Evolutionary conservation across 257 asterid species (phyloP).

Genomic region (Schizonepeta tenuifolia): DNA sequence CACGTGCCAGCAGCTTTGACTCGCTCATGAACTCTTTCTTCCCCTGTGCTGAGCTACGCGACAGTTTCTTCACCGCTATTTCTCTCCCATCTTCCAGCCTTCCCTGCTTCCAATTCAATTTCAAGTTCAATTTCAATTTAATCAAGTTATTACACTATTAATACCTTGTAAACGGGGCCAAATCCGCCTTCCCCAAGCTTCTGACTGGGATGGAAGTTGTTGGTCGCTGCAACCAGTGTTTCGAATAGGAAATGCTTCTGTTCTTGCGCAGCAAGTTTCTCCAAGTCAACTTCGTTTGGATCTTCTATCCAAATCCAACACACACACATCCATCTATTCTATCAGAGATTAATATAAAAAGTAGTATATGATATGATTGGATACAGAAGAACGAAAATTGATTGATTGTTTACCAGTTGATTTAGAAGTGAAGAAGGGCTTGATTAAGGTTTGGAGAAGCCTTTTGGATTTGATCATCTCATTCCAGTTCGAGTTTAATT

Average conservation of each 20-base stretch:
- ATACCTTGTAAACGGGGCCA: constrained; percentile 57
- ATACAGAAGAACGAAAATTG: too few relatives aligned
- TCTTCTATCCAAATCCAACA: constrained; percentile 38
- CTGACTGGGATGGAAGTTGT: constrained; percentile 32
- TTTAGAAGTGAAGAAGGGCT: constrained; percentile 46
- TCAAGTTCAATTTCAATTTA: too few relatives aligned
- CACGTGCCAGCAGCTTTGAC: constrained; percentile 76
- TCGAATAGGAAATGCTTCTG: constrained; percentile 66
- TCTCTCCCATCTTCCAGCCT: constrained; percentile 66
- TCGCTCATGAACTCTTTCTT: constrained; percentile 71
- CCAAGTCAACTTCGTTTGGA: constrained; percentile 62
- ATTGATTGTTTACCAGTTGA: constrained; percentile 28
- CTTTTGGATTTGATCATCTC: constrained; percentile 57
- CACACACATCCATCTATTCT: constrained; percentile 12
- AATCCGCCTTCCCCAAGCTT: constrained; percentile 55
- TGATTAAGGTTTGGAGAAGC: constrained; percentile 40
- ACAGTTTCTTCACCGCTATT: constrained; percentile 85
- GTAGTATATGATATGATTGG: too few relatives aligned
- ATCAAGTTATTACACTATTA: too few relatives aligned
- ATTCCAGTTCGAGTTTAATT: constrained; percentile 18
- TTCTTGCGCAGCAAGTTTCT: constrained; percentile 76
- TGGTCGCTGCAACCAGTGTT: constrained; percentile 44
- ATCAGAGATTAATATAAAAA: constrained; percentile 1
- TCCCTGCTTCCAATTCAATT: constrained; percentile 48
- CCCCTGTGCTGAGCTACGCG: constrained; percentile 71